phyloP scores from a whole-genome alignment of 2,329 filamentous ascomycete genomes.

The Fusarium setosum region DNA sequence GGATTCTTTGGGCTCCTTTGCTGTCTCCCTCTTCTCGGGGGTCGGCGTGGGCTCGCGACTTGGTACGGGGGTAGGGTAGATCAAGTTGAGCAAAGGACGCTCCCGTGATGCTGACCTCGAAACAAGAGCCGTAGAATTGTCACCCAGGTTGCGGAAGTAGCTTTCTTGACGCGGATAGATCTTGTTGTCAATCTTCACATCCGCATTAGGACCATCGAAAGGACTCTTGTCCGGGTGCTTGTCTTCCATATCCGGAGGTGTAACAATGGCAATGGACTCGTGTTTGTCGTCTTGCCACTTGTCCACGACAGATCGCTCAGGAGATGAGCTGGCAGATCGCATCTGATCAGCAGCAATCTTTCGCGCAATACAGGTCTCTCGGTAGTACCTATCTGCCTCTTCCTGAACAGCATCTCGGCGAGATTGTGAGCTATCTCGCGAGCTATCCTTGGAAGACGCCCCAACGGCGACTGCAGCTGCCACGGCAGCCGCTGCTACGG shows the following conservation, averaged over 20 bases:
- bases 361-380: constrained; percentile 64
- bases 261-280: constrained; percentile 60
- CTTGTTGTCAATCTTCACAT: constrained; percentile 70
- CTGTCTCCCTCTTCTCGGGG: constrained; percentile 37
- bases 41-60: constrained; percentile 58
- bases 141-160: constrained; percentile 46
- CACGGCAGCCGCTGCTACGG: constrained; percentile 59
- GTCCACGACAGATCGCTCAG: constrained; percentile 64
- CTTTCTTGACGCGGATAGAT: constrained; percentile 64
- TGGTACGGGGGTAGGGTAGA: constrained; percentile 67
- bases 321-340: constrained; percentile 63
- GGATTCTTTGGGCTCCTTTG: constrained; percentile 29
- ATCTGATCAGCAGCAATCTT: constrained; percentile 65
- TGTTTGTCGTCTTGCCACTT: constrained; percentile 60
- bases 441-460: constrained; percentile 49
- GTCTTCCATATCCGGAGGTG: constrained; percentile 64
- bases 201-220: constrained; percentile 71
- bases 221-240: constrained; percentile 56
- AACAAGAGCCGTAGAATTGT: constrained; percentile 43
- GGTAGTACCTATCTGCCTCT: constrained; percentile 68
- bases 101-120: constrained; percentile 63
- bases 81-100: constrained; percentile 69
- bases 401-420: constrained; percentile 62
- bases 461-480: constrained; percentile 59
- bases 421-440: constrained; percentile 46